phyloP scores from a whole-genome alignment of 768 basidiomycete genomes.

The Saitozyma podzolica region DNA sequence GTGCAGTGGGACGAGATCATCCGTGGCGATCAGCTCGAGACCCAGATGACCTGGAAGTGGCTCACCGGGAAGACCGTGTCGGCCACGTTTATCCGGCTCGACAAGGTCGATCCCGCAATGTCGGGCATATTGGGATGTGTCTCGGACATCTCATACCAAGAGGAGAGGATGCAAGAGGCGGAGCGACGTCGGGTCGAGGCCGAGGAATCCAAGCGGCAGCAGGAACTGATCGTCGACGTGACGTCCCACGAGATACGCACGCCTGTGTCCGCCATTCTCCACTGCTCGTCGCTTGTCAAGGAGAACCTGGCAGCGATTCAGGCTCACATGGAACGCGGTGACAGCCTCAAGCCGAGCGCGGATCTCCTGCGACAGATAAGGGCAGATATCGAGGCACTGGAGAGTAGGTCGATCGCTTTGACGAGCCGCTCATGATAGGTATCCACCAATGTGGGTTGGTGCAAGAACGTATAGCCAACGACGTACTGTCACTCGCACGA shows the following conservation, averaged over 20 bases:
- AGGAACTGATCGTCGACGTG: slow-evolving; percentile 51
- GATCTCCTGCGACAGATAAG: slow-evolving; percentile 37
- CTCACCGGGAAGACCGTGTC: slow-evolving; percentile 23
- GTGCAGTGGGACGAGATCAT: slow-evolving; percentile 21
- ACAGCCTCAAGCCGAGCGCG: background rate
- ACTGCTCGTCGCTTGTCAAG: slow-evolving; percentile 42
- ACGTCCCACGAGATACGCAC: slow-evolving; percentile 51
- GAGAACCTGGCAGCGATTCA: slow-evolving; percentile 33
- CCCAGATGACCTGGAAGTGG: slow-evolving; percentile 34
- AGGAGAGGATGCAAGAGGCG: slow-evolving; percentile 32
- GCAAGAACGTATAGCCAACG: slow-evolving; percentile 54
- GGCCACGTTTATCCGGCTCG: slow-evolving; percentile 34
- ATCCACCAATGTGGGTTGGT: slow-evolving; percentile 53
- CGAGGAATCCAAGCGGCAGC: slow-evolving; percentile 42
- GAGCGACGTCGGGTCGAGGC: slow-evolving; percentile 36
- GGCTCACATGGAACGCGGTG: slow-evolving; percentile 8
- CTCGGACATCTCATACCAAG: slow-evolving; percentile 37
- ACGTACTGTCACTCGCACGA: slow-evolving; percentile 54
- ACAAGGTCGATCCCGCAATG: slow-evolving; percentile 26
- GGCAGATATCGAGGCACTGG: slow-evolving; percentile 48
- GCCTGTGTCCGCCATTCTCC: slow-evolving; percentile 50
- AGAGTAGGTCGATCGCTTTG: slow-evolving; percentile 29
- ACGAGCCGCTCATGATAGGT: slow-evolving; percentile 18
- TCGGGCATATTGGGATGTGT: slow-evolving; percentile 38
- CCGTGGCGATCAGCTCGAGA: slow-evolving; percentile 13